These are phyloP conservation scores for Dendrostoma leiphaemia DNA, from an alignment of 2,329 filamentous ascomycete genomes.

Conservation along the genomic window DNA sequence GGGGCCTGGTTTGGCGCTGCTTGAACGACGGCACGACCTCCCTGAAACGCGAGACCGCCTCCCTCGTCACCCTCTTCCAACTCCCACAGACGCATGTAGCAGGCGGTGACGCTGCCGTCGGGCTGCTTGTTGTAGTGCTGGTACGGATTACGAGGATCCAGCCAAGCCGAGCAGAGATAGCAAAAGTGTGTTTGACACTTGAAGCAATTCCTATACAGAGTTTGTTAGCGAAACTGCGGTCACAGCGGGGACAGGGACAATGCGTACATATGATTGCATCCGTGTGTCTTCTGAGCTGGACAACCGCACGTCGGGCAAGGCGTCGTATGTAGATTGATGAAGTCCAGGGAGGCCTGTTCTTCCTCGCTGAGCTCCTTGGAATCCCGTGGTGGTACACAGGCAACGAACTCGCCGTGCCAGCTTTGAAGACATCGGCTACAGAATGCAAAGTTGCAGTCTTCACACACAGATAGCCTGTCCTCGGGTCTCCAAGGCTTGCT, in stretches of 20 bases:
- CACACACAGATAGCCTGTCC: conserved; percentile 79
- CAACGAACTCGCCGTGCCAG: conserved; percentile 88
- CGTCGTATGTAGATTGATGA: conserved; percentile 76
- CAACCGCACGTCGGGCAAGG: conserved; percentile 85
- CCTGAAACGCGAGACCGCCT: conserved; percentile 31
- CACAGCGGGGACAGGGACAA: background rate
- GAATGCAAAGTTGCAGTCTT: conserved; percentile 87
- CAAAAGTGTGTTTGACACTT: conserved; percentile 92
- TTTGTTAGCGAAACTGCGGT: background rate
- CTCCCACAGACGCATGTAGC: conserved; percentile 88
- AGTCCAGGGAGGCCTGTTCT: conserved; percentile 83
- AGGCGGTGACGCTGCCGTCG: conserved; percentile 54
- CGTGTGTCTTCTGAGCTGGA: conserved; percentile 84
- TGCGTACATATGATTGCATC: conserved; percentile 85
- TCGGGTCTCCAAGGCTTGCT: conserved; percentile 44
- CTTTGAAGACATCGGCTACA: conserved; percentile 67
- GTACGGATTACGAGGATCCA: conserved; percentile 80
- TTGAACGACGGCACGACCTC: conserved; percentile 26
- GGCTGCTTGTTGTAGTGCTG: conserved; percentile 76
- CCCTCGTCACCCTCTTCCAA: conserved; percentile 72
- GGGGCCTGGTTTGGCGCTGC: conserved; percentile 2
- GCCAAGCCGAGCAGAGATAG: conserved; percentile 88
- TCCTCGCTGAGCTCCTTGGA: conserved; percentile 74
- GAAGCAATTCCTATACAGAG: conserved; percentile 62
- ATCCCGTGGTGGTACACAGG: conserved; percentile 66